Conservation (phyloP, 2,329 filamentous ascomycete genomes). For the Raffaelea albimanens region DNA sequence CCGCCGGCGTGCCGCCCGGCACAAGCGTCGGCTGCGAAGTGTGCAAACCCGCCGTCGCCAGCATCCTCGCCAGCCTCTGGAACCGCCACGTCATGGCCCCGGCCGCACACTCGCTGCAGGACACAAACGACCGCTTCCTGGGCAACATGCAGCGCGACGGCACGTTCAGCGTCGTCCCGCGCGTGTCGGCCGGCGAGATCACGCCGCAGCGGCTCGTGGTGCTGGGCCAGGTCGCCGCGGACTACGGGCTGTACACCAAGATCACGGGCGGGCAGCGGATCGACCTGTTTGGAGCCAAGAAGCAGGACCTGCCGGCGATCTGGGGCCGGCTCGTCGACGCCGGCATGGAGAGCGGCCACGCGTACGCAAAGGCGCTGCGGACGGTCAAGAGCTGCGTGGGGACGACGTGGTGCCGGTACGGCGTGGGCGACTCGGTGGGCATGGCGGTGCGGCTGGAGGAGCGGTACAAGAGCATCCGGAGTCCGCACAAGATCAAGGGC, state of each 20-base stretch:
- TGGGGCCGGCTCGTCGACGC: conserved; percentile 74
- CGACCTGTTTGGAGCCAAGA: conserved; percentile 85
- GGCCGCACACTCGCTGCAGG: conserved; percentile 65
- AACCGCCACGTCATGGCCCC: conserved; percentile 74
- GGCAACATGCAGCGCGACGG: conserved; percentile 89
- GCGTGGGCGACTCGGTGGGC: conserved; percentile 81
- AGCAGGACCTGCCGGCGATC: conserved; percentile 74
- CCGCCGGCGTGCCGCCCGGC: conserved; percentile 54
- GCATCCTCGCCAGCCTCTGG: conserved; percentile 72
- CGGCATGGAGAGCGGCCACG: conserved; percentile 84
- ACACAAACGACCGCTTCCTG: conserved; percentile 82
- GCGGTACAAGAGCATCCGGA: conserved; percentile 84
- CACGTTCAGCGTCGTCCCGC: conserved; percentile 80
- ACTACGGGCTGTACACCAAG: conserved; percentile 80
- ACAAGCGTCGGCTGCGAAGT: conserved; percentile 70
- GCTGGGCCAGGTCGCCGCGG: conserved; percentile 75
- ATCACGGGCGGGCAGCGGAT: conserved; percentile 89
- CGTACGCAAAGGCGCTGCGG: conserved; percentile 79
- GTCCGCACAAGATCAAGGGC: conserved; percentile 84
- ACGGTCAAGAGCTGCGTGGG: conserved; percentile 91
- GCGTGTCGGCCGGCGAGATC: conserved; percentile 77
- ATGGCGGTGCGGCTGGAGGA: conserved; percentile 84
- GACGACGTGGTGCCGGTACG: conserved; percentile 83
- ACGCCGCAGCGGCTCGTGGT: conserved; percentile 76
- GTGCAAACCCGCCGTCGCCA: conserved; percentile 75